These are phyloP conservation scores for Aspergillus niger DNA, from an alignment of 2,329 filamentous ascomycete species.

Conservation along the genomic window DNA sequence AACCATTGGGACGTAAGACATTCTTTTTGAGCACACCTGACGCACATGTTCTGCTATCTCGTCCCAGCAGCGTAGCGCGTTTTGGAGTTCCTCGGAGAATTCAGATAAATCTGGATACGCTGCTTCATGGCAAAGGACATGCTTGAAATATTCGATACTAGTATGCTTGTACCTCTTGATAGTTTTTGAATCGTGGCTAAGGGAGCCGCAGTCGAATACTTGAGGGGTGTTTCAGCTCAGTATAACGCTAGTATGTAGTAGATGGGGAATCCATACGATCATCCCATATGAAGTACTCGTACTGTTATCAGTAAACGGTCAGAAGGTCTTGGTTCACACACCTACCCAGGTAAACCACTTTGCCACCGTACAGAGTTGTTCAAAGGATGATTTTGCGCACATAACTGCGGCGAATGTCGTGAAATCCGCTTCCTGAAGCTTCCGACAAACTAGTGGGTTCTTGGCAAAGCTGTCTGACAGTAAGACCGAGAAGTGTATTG, in stretches of 20 bases:
- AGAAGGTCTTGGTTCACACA: background rate
- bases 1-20: too few species aligned
- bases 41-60: conserved; percentile 13
- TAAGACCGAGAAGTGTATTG: too few species aligned
- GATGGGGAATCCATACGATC: background rate
- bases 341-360: conserved; percentile 17
- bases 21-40: conserved; percentile 8
- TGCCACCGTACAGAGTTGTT: conserved; percentile 7
- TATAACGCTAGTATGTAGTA: background rate
- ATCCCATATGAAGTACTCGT: conserved; percentile 16
- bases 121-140: background rate
- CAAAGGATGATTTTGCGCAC: conserved; percentile 11
- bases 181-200: background rate
- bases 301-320: accelerated
- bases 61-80: conserved; percentile 14
- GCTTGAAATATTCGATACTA: conserved; percentile 6
- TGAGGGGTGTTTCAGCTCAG: background rate
- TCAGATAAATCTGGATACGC: conserved; percentile 8
- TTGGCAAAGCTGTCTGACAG: conserved; percentile 3
- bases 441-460: background rate
- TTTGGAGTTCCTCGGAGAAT: conserved; percentile 1
- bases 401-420: conserved; percentile 12
- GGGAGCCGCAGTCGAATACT: conserved; percentile 16
- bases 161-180: background rate
- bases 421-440: conserved; percentile 15